Conservation (phyloP, 2,329 filamentous ascomycete genomes). For the Blastomyces parvus region DNA sequence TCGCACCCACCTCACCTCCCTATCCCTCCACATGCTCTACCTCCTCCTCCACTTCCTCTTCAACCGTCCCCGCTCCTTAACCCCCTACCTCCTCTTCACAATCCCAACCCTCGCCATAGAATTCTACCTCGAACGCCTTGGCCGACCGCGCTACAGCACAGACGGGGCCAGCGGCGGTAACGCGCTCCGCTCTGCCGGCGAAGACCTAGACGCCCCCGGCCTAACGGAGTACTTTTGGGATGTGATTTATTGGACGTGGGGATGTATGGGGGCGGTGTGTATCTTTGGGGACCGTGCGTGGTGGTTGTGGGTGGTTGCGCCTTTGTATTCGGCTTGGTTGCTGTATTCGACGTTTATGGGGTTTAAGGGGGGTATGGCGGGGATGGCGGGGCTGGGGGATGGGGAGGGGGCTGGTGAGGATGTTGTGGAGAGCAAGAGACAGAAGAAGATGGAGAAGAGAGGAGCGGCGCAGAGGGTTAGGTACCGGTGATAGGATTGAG, state of each 20-base stretch:
- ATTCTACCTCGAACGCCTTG: slow-evolving; percentile 73
- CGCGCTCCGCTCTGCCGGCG: slow-evolving; percentile 65
- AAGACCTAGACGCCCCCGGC: slow-evolving; percentile 78
- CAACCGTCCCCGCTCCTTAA: slow-evolving; percentile 51
- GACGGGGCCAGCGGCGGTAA: neutral
- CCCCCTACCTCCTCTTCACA: slow-evolving; percentile 63
- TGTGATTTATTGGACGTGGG: slow-evolving; percentile 89
- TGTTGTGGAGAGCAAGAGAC: slow-evolving; percentile 40
- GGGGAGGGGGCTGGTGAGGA: slow-evolving; percentile 21
- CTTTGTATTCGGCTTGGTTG: slow-evolving; percentile 40
- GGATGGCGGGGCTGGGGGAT: slow-evolving; percentile 32
- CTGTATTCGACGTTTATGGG: slow-evolving; percentile 40
- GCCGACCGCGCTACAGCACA: slow-evolving; percentile 63
- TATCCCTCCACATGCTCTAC: slow-evolving; percentile 64
- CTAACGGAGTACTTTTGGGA: slow-evolving; percentile 99
- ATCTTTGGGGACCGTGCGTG: slow-evolving; percentile 73
- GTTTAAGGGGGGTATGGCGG: slow-evolving; percentile 26
- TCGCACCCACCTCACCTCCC: slow-evolving; percentile 69
- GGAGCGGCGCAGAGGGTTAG: slow-evolving; percentile 35
- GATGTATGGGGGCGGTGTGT: slow-evolving; percentile 59
- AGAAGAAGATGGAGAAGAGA: slow-evolving; percentile 46
- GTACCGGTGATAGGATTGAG: slow-evolving; percentile 28
- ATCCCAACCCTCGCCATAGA: slow-evolving; percentile 69
- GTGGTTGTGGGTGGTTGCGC: slow-evolving; percentile 50
- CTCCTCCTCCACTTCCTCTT: slow-evolving; percentile 58